phyloP scores from a whole-genome alignment of 306 rosid species.

The Hippophae rhamnoides region DNA sequence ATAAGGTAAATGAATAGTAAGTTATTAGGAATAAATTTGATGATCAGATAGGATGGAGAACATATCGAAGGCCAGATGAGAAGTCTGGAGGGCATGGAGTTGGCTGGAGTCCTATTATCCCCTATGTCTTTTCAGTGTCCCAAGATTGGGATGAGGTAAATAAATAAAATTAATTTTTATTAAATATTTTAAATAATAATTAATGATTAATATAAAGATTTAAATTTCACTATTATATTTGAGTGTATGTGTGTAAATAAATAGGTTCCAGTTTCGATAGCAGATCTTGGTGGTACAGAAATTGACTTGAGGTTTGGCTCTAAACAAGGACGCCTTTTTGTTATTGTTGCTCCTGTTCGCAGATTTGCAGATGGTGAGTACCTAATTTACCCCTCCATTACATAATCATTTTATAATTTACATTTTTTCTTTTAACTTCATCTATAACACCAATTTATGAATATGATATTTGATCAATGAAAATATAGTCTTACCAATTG shows the following conservation, averaged over 20 bases:
- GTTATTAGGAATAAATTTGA: conserved; percentile 23
- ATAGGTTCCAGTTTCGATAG: conserved; percentile 95
- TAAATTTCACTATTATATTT: not conserved
- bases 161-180: not conserved
- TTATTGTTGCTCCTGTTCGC: conserved; percentile 87
- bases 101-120: conserved; percentile 99
- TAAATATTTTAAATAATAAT: not conserved
- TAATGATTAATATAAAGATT: no score
- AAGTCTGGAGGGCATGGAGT: conserved; percentile 99
- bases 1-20: conserved; percentile 9
- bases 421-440: no score
- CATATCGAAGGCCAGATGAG: conserved; percentile 95
- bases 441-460: no score
- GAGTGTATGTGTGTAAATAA: conserved; percentile 15
- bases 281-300: conserved; percentile 99
- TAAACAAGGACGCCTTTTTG: conserved; percentile 80
- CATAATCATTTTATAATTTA: no score
- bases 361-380: conserved; percentile 74
- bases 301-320: conserved; percentile 80
- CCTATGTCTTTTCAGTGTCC: conserved; percentile 73
- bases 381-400: not conserved
- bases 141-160: conserved; percentile 91
- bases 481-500: no score
- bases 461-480: no score
- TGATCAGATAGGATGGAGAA: conserved; percentile 99